Conservation (phyloP, 768 basidiomycete species). For the Hemileccinum impolitum region DNA sequence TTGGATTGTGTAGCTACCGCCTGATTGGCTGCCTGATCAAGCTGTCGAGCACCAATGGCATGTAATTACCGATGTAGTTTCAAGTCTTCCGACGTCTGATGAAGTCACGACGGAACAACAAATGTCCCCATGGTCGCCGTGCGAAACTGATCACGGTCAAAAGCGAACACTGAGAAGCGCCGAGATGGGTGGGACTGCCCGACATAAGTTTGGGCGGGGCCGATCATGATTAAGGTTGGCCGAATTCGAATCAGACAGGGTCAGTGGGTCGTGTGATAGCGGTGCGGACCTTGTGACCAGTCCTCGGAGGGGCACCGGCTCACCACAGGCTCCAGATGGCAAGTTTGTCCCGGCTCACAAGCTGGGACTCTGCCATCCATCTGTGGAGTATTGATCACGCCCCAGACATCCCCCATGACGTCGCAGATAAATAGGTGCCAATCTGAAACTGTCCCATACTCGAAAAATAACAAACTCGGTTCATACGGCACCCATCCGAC, state of each 20-base stretch:
- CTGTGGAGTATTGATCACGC: conserved; percentile 10
- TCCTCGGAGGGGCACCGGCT: neutral
- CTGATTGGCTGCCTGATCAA: conserved; percentile 6
- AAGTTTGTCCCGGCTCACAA: conserved; percentile 8
- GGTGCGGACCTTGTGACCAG: conserved; percentile 2
- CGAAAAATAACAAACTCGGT: conserved; percentile 19
- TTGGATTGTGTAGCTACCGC: conserved; percentile 3
- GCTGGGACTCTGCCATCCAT: neutral
- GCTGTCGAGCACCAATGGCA: neutral
- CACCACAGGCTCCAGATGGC: conserved; percentile 7
- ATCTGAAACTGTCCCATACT: conserved; percentile 10
- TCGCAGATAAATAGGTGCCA: conserved; percentile 21
- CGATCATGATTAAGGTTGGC: neutral
- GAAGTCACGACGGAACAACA: neutral
- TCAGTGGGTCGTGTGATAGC: conserved; percentile 15
- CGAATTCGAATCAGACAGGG: conserved; percentile 10
- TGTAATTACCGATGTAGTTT: conserved; percentile 23
- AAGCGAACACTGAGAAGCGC: neutral
- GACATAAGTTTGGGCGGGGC: neutral
- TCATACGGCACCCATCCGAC: conserved; percentile 3
- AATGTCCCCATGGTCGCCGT: neutral
- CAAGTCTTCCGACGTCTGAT: conserved; percentile 7
- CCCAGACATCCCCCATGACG: conserved; percentile 7
- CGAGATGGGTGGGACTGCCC: neutral
- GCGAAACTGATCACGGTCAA: neutral